These are phyloP conservation scores for Hansenula sp. DNA, from an alignment of 1,139 yeast species.

Conservation along the genomic window DNA sequence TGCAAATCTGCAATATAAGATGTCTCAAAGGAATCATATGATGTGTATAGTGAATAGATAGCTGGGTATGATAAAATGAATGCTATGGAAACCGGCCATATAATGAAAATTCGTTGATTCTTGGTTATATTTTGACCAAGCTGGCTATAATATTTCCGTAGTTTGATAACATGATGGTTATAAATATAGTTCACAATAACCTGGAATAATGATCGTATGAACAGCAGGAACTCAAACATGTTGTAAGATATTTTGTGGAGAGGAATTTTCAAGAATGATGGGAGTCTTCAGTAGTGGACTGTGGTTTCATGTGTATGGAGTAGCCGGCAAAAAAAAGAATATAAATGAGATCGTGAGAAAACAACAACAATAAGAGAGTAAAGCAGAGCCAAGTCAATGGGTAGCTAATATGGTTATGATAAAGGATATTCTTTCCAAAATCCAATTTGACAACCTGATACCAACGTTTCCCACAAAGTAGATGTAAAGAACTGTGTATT, in stretches of 20 bases:
- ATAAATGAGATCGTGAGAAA: background rate
- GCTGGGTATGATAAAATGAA: slow-evolving; percentile 53
- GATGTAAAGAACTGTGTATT: too few species aligned
- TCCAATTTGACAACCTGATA: too few species aligned
- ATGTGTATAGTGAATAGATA: slow-evolving; percentile 29
- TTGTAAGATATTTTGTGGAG: background rate
- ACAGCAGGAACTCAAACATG: slow-evolving; percentile 21
- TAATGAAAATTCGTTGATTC: slow-evolving; percentile 40
- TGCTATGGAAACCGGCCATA: slow-evolving; percentile 46
- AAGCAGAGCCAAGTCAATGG: background rate
- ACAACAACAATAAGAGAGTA: background rate
- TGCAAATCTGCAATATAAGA: slow-evolving; percentile 15
- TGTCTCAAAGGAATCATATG: slow-evolving; percentile 11
- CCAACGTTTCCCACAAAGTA: too few species aligned
- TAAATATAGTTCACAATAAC: slow-evolving; percentile 15
- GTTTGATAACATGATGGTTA: slow-evolving; percentile 9
- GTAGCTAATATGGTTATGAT: background rate
- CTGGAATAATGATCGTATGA: slow-evolving; percentile 15
- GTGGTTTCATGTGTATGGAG: too few species aligned
- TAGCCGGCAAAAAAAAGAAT: background rate
- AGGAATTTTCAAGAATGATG: background rate
- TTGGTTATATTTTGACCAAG: slow-evolving; percentile 29
- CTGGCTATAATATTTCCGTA: slow-evolving; percentile 21
- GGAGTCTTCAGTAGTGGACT: background rate
- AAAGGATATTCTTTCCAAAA: too few species aligned